phyloP scores from a whole-genome alignment of 2,329 filamentous ascomycete genomes.

The Triangularia setosa region DNA sequence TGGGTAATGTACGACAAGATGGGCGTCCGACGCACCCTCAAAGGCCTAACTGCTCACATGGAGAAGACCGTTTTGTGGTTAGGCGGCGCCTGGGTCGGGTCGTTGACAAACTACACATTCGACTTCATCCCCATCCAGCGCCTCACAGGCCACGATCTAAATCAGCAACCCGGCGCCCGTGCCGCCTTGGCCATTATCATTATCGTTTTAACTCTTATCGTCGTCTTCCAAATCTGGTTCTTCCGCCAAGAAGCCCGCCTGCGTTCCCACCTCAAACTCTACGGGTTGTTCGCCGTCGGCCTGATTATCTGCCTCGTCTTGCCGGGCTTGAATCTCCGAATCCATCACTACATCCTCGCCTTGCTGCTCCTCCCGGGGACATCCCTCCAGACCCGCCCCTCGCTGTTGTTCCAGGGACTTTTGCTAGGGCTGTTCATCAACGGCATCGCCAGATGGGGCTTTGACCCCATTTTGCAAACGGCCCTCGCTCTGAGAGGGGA shows the following conservation, averaged over 20 bases:
- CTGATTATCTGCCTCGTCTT: slow-evolving; percentile 68
- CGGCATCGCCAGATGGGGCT: slow-evolving; percentile 90
- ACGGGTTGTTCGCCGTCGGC: slow-evolving; percentile 61
- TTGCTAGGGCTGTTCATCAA: slow-evolving; percentile 91
- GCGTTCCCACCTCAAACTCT: slow-evolving; percentile 72
- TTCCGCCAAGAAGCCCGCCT: slow-evolving; percentile 83
- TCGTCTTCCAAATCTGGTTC: slow-evolving; percentile 74
- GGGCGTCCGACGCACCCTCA: slow-evolving; percentile 67
- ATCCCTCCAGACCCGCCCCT: slow-evolving; percentile 78
- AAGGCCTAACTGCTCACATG: slow-evolving; percentile 71
- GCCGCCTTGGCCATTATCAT: slow-evolving; percentile 77
- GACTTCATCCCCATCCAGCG: slow-evolving; percentile 90
- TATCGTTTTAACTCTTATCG: slow-evolving; percentile 62
- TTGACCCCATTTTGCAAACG: slow-evolving; percentile 83
- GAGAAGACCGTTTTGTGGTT: slow-evolving; percentile 91
- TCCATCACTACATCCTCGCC: slow-evolving; percentile 92
- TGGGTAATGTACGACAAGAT: slow-evolving; percentile 87
- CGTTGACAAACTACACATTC: slow-evolving; percentile 92
- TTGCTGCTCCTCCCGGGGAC: slow-evolving; percentile 86
- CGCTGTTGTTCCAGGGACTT: slow-evolving; percentile 82
- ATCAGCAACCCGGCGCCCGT: slow-evolving; percentile 83
- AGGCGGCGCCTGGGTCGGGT: slow-evolving; percentile 84
- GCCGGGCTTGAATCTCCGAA: slow-evolving; percentile 75
- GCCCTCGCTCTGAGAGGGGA: slow-evolving; percentile 67
- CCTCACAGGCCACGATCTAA: slow-evolving; percentile 83